These are phyloP conservation scores for Taphrina betulina DNA, from an alignment of 1,139 yeast species.

Conservation along the genomic window DNA sequence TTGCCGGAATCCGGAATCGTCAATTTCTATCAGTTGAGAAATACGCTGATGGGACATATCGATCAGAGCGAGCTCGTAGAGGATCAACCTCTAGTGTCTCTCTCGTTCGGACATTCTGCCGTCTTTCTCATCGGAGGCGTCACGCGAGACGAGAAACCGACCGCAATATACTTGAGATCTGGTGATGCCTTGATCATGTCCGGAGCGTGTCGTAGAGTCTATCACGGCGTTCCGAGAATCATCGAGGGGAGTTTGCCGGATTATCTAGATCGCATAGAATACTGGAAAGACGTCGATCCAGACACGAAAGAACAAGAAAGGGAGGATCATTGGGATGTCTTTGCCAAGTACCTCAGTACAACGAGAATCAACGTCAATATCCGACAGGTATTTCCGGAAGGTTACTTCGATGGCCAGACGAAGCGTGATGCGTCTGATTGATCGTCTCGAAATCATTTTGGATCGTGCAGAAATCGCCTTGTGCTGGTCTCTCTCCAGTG, in stretches of 20 bases:
- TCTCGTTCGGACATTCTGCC: slow-evolving; percentile 34
- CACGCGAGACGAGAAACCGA: slow-evolving; percentile 42
- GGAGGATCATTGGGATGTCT: slow-evolving; percentile 35
- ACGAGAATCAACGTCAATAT: slow-evolving; percentile 49
- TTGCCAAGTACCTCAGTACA: slow-evolving; percentile 44
- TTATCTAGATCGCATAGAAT: slow-evolving; percentile 38
- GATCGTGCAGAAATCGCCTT: too few species aligned
- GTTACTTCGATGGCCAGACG: too few species aligned
- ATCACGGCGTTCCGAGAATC: slow-evolving; percentile 49
- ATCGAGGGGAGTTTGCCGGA: slow-evolving; percentile 45
- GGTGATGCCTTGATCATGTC: slow-evolving; percentile 51
- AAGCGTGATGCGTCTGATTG: too few species aligned
- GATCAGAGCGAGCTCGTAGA: slow-evolving; percentile 48
- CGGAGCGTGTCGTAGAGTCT: slow-evolving; percentile 47
- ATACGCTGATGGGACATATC: slow-evolving; percentile 49
- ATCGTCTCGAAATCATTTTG: too few species aligned
- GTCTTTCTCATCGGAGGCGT: slow-evolving; percentile 32
- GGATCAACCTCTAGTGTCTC: slow-evolving; percentile 35
- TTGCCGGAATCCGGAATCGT: slow-evolving; percentile 49
- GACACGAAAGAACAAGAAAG: slow-evolving; percentile 11
- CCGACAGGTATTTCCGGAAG: slow-evolving; percentile 45
- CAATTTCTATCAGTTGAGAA: slow-evolving; percentile 50
- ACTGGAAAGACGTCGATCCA: slow-evolving; percentile 1
- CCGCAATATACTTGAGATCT: slow-evolving; percentile 42
- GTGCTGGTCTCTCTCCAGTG: too few species aligned